Evolutionary conservation across 176 grass and related monocot genomes (phyloP), one percentile per base, ranked within the genome.

Genomic region (Urochloa ruziziensis): DNA sequence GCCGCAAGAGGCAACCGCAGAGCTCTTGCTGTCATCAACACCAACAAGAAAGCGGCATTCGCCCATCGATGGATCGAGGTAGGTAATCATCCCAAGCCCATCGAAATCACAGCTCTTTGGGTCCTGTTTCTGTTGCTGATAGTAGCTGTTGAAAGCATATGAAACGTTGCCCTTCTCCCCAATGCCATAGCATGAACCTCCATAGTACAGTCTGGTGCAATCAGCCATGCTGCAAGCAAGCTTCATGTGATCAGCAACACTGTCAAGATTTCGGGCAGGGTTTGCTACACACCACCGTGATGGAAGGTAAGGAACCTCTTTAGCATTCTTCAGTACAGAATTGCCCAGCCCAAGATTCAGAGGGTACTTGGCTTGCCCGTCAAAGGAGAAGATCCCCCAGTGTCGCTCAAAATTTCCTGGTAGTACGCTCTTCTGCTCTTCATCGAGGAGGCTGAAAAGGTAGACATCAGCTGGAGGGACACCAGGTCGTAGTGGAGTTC

Each of bases 81-180:
- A 98, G 4, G 92, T 95, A 75, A 98, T 85, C 89, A 98, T 86
- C 33, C 95, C 95, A 68, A 84, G 74, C 51, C 95, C 88, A 40
- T 84, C 91, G 5, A 98, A 98, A 49, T 93, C 95, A 4, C 92
- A 98, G 51, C 95, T 98, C 69, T 75, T 85, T 23, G 90, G 56
- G 30, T 95, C 92, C 66, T 98, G 95, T 82, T 98, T 98, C 71
- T 95, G 90, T 61, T 84, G 54, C 83, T 98, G 95, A 46, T 98
- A 98, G 67, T 98, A 98, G 79, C 95, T 95, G 89, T 98, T 98
- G 87, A 98, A 98, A 73, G 92, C 95, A 29, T 95, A 98, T 2
- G 92, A 98, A 60, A 90, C 68, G 4, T 98, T 98, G 10, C 84
- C 95, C 78, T 98, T 95, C 25, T 95, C 75, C 39, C 88, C 95